These are phyloP conservation scores for Chaetomiaceae sp. DNA, from an alignment of 2,329 filamentous ascomycete species.

Conservation along the genomic window DNA sequence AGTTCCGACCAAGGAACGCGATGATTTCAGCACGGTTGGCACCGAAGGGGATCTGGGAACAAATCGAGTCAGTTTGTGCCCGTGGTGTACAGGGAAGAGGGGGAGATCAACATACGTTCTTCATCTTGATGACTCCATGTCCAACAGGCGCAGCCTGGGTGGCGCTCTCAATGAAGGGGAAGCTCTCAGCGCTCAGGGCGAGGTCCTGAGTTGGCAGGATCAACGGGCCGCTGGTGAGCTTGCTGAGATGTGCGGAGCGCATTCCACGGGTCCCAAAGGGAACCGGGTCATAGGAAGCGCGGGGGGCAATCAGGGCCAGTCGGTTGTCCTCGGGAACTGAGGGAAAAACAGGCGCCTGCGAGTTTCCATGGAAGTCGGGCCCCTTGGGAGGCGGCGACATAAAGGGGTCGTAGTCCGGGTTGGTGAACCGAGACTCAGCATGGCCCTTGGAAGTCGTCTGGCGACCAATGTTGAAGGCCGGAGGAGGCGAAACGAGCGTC, in stretches of 20 bases:
- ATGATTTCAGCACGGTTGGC: constrained; percentile 51
- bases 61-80: not conserved
- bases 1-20: constrained; percentile 55
- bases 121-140: constrained; percentile 45
- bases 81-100: not conserved
- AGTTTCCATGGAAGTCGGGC: not conserved
- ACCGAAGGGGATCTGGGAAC: constrained; percentile 49
- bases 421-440: not conserved
- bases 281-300: not conserved
- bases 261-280: constrained; percentile 15
- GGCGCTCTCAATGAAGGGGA: constrained; percentile 44
- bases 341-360: constrained; percentile 4
- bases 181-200: constrained; percentile 37
- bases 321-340: constrained; percentile 12
- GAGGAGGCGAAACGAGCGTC: constrained; percentile 34
- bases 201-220: constrained; percentile 33
- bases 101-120: constrained; percentile 40
- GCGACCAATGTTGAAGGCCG: constrained; percentile 16
- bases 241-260: constrained; percentile 37
- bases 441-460: not conserved
- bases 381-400: not conserved
- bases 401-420: constrained; percentile 14
- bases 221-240: constrained; percentile 31
- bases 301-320: not conserved
- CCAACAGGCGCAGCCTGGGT: constrained; percentile 29